Conservation (phyloP, 768 basidiomycete species). For the Arthromyces matolae region DNA sequence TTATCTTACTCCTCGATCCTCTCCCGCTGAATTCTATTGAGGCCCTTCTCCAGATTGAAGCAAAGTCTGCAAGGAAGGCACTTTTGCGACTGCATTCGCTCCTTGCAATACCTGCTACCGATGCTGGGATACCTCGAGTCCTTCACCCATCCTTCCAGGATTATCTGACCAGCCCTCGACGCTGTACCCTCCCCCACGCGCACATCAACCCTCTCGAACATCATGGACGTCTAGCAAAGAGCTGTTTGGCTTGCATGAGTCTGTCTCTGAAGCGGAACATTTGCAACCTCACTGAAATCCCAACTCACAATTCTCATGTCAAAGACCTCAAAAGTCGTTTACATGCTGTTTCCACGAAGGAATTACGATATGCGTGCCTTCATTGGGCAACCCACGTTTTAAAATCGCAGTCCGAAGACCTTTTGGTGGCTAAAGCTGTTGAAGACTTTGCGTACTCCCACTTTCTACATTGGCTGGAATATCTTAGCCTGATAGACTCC, state of each 20-base stretch:
- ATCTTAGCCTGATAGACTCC: conserved; percentile 1
- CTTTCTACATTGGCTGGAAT: conserved; percentile 9
- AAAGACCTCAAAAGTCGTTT: not conserved
- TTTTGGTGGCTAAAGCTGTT: not conserved
- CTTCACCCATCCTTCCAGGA: conserved; percentile 13
- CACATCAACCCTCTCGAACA: conserved; percentile 3
- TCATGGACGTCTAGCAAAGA: not conserved
- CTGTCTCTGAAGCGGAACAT: conserved; percentile 4
- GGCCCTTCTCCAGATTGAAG: conserved; percentile 1
- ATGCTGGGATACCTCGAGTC: conserved; percentile 2
- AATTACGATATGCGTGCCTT: conserved; percentile 3
- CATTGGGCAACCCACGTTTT: conserved; percentile 10
- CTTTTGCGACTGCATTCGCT: conserved; percentile 9
- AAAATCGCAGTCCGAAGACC: not conserved
- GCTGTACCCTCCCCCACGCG: not conserved
- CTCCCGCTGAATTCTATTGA: conserved; percentile 3
- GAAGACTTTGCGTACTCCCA: conserved; percentile 2
- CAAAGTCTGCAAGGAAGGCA: not conserved
- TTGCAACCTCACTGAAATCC: conserved; percentile 2
- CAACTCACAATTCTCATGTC: not conserved
- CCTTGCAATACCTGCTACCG: conserved; percentile 1
- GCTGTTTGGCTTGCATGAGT: conserved; percentile 5
- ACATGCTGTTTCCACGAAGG: not conserved
- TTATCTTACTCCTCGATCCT: conserved; percentile 5
- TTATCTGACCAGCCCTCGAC: conserved; percentile 5